Evolutionary conservation across 139 green algal genomes (phyloP).

Genomic region (Zygnema cylindricum): DNA sequence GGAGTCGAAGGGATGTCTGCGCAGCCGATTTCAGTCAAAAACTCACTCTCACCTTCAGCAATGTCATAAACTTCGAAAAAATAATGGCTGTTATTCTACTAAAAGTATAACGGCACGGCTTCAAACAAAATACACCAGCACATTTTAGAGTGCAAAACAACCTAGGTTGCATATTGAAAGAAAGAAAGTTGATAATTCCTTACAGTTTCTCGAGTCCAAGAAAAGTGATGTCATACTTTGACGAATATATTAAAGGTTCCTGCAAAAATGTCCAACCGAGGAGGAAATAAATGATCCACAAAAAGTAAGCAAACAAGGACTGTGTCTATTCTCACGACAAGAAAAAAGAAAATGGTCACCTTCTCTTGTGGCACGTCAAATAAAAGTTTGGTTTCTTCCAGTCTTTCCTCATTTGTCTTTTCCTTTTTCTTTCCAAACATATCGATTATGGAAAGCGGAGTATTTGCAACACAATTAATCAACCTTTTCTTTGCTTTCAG

Average conservation of each 20-base stretch:
- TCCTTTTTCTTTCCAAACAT: no score
- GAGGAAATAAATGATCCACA: not conserved
- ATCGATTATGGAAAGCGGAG: no score
- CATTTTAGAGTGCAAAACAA: not conserved
- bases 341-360: not conserved
- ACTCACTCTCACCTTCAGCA: not conserved
- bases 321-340: not conserved
- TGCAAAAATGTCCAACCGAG: not conserved
- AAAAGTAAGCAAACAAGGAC: not conserved
- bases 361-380: not conserved
- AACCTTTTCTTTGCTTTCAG: no score
- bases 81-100: no score
- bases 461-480: no score
- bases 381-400: constrained; percentile 1
- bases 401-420: no score
- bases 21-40: not conserved
- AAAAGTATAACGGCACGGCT: not conserved
- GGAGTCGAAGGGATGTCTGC: constrained; percentile 3
- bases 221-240: not conserved
- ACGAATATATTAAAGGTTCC: not conserved
- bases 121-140: not conserved
- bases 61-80: not conserved
- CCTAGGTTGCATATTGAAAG: not conserved
- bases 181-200: not conserved
- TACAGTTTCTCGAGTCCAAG: constrained; percentile 6